phyloP scores from a whole-genome alignment of 805 yeast species.

The Metschnikowia orientalis region DNA sequence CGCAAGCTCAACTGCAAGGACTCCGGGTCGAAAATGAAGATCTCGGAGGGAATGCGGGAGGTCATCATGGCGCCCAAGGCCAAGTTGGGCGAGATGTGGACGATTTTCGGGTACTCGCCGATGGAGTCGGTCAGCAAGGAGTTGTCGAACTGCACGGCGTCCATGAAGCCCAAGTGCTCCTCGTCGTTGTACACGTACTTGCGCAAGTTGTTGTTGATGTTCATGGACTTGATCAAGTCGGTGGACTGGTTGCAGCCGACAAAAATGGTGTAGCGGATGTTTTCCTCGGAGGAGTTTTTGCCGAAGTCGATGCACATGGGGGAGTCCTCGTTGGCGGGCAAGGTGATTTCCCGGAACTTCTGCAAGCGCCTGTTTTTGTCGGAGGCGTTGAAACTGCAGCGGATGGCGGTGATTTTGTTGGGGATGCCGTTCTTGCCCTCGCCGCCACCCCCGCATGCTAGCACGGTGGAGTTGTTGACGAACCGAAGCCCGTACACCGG shows the following conservation, averaged over 20 bases:
- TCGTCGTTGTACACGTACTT: constrained; percentile 53
- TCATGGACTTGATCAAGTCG: constrained; percentile 49
- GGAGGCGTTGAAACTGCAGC: constrained; percentile 49
- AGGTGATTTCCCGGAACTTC: constrained; percentile 57
- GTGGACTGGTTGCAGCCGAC: constrained; percentile 75
- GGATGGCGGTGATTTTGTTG: constrained; percentile 69
- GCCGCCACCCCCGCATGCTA: constrained; percentile 94
- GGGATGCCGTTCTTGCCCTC: constrained; percentile 87
- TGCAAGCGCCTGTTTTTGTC: constrained; percentile 43
- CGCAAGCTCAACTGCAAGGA: constrained; percentile 51
- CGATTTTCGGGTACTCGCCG: constrained; percentile 61
- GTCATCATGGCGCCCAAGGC: constrained; percentile 65
- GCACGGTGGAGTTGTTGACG: constrained; percentile 51
- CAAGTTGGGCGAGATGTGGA: constrained; percentile 56
- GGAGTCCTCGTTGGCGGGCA: constrained; percentile 71
- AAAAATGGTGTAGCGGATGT: constrained; percentile 44
- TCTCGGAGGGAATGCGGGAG: constrained; percentile 57
- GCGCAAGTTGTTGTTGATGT: constrained; percentile 67
- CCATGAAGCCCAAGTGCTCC: constrained; percentile 57
- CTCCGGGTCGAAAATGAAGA: constrained; percentile 57
- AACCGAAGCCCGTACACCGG: constrained; percentile 83
- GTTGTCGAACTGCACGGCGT: constrained; percentile 56
- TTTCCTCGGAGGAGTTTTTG: constrained; percentile 19
- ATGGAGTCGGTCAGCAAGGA: constrained; percentile 28
- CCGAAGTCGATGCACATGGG: constrained; percentile 72